phyloP scores from a whole-genome alignment of 1,284 basidiomycete genomes.

The Ceratobasidium sp. region DNA sequence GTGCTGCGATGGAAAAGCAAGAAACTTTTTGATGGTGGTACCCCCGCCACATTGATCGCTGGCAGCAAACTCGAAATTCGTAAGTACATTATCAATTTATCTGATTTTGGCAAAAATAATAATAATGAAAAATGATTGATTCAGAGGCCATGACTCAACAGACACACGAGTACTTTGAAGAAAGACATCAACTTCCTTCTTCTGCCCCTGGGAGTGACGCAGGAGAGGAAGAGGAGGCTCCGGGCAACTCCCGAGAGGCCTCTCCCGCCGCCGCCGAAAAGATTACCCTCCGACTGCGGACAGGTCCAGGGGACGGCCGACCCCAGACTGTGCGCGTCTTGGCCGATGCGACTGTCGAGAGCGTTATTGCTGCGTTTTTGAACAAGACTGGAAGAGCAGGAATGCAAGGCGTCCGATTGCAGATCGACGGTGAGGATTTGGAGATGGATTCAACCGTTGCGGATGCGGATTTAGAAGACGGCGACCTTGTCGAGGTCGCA shows the following conservation, averaged over 20 bases:
- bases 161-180: conserved; percentile 31
- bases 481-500: conserved; percentile 38
- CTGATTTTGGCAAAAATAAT: not conserved
- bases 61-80: conserved; percentile 31
- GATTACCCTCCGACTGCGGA: conserved; percentile 13
- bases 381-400: conserved; percentile 24
- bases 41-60: conserved; percentile 17
- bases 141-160: conserved; percentile 30
- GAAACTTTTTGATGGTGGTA: conserved; percentile 25
- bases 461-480: conserved; percentile 40
- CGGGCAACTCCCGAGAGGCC: conserved; percentile 7
- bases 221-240: not conserved
- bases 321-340: conserved; percentile 24
- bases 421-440: conserved; percentile 31
- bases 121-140: not conserved
- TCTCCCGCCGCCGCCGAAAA: conserved; percentile 26
- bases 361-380: conserved; percentile 26
- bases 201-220: conserved; percentile 19
- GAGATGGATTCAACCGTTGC: conserved; percentile 35
- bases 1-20: conserved; percentile 10
- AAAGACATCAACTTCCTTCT: conserved; percentile 23
- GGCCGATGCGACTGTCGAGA: conserved; percentile 14
- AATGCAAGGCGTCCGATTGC: conserved; percentile 20
- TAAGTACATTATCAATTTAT: not conserved
- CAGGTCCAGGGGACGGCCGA: conserved; percentile 23